These are phyloP conservation scores for Xanthoparmelia taractica DNA, from an alignment of 495 filamentous ascomycete genomes.

Conservation along the genomic window DNA sequence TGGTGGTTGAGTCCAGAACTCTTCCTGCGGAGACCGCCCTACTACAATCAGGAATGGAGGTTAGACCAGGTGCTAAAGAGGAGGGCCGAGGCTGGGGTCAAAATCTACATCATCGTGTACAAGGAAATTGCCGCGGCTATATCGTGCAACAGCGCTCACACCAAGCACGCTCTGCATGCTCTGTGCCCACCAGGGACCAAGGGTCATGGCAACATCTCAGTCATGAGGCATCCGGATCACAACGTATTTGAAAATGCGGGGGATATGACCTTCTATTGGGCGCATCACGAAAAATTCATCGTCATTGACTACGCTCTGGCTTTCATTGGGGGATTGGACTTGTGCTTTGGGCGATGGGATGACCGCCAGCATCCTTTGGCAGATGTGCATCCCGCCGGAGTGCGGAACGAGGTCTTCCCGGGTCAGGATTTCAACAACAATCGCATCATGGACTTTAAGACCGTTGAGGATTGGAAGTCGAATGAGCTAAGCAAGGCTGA, in stretches of 20 bases:
- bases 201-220: conserved; percentile 76
- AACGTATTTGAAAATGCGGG: conserved; percentile 88
- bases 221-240: conserved; percentile 93
- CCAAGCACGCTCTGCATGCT: conserved; percentile 75
- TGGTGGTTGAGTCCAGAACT: conserved; percentile 97
- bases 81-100: conserved; percentile 81
- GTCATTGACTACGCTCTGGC: conserved; percentile 85
- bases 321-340: conserved; percentile 87
- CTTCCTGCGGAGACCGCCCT: conserved; percentile 79
- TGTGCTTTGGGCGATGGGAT: conserved; percentile 97
- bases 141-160: conserved; percentile 88
- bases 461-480: conserved; percentile 81
- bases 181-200: conserved; percentile 73
- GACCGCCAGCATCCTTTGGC: conserved; percentile 73
- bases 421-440: conserved; percentile 96
- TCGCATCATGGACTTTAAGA: conserved; percentile 91
- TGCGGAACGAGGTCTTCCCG: conserved; percentile 82
- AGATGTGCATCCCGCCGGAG: conserved; percentile 77
- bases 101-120: conserved; percentile 91
- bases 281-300: conserved; percentile 94
- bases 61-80: conserved; percentile 82
- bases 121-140: conserved; percentile 79
- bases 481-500: conserved; percentile 91
- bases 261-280: conserved; percentile 98
- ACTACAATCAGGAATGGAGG: conserved; percentile 75